Evolutionary conservation across 2,329 filamentous ascomycete genomes (phyloP), one percentile per base, ranked within the genome.

Genomic region (Cladosporium sphaerospermum): DNA sequence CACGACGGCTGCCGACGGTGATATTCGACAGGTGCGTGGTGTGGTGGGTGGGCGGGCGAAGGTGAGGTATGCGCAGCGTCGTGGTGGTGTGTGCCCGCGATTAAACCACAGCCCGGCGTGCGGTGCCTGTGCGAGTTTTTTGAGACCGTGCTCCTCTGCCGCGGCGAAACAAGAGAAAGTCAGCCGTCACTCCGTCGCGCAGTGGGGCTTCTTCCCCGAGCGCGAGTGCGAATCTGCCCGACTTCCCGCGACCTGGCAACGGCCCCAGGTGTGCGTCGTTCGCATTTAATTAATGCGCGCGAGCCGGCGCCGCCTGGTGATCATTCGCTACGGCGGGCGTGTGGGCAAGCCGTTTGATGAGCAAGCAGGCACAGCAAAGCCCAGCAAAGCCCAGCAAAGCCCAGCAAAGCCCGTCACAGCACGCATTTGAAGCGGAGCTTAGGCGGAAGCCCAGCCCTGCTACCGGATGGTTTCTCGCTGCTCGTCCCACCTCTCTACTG

Each of bases 21-120:
- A 39, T 28, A 41, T 49, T 51, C 48, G 48, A 43, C 48, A 44
- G 48, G 48, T 51, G 48, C 40, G 40, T 36, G 41, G 48, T 51
- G 48, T 31, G 45, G 16, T 14, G 3, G 33, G 44, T 23, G n/a
- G 28, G 32, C 16, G 4, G 11, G 37, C 31, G 47, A 36, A 33
- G 31, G 48, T 18, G 18, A 51, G 32, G 47, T 51, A 16, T 37
- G 16, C 42, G 19, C 36, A 39, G 36, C 36, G 36, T 39, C 16
- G 36, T 14, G 19, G 19, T 44, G 28, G 46, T 51, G 48, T 51
- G 48, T 51, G 48, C 40, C 40, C 48, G 48, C 48, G 42, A 41
- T 51, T 51, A 51, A 39, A 39, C 36, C 36, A 51, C 48, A 16
- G 32, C 39, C 31, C 28, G 18, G 47, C 47, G 19, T 19, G 16